Conservation (phyloP, 805 yeast species). For the Candida vartiovaarae region DNA sequence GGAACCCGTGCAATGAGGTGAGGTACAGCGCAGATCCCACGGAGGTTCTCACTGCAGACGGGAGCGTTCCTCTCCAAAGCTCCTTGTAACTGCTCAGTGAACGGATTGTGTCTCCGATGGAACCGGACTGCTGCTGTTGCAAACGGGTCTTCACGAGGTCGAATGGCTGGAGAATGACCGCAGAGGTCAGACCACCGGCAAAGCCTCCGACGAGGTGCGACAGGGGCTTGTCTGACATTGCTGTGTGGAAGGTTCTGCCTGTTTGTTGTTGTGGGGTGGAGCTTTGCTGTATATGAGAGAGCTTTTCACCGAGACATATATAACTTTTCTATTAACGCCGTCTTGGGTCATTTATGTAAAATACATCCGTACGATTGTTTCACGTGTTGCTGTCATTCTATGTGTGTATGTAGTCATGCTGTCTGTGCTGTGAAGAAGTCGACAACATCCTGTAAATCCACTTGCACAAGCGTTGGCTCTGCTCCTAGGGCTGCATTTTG, state of each 20-base stretch:
- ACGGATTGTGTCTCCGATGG: constrained; percentile 27
- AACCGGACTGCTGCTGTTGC: constrained; percentile 46
- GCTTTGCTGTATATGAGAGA: no score
- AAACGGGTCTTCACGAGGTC: constrained; percentile 84
- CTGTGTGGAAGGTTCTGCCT: neutral
- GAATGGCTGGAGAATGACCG: constrained; percentile 78
- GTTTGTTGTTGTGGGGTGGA: no score
- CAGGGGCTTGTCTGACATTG: constrained; percentile 15
- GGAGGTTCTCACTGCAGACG: constrained; percentile 85
- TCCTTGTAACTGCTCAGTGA: constrained; percentile 36
- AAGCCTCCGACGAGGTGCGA: constrained; percentile 76
- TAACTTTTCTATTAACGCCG: no score
- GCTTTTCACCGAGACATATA: no score
- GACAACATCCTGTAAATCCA: constrained; percentile 1
- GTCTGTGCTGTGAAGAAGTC: neutral
- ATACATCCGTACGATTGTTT: no score
- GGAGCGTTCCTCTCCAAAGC: constrained; percentile 91
- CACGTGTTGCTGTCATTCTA: no score
- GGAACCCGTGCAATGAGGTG: constrained; percentile 56
- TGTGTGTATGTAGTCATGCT: neutral
- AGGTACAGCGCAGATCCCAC: constrained; percentile 86
- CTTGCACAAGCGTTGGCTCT: constrained; percentile 2
- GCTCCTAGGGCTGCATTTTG: neutral
- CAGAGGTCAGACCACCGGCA: constrained; percentile 74
- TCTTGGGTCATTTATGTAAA: no score